Evolutionary conservation across 2,329 filamentous ascomycete species (phyloP).

Genomic region (Cladorrhinum sp.): DNA sequence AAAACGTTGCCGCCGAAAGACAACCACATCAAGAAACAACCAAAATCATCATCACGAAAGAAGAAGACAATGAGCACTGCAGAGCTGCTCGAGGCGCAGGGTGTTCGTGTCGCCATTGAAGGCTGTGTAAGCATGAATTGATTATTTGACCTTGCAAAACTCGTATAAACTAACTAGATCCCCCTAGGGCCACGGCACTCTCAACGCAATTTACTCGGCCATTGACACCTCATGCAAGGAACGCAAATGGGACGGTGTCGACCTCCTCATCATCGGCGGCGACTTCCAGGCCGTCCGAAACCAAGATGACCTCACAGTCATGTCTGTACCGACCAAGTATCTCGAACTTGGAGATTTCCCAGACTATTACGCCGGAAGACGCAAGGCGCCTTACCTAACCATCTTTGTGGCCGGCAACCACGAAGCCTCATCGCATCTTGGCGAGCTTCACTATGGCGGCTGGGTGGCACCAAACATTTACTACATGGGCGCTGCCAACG

Average conservation of each 20-base stretch:
- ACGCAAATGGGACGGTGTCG: constrained; percentile 76
- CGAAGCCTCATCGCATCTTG: constrained; percentile 85
- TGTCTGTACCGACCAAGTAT: constrained; percentile 87
- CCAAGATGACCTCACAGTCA: constrained; percentile 78
- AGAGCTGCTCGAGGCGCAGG: constrained; percentile 29
- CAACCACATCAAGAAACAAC: too few relatives aligned
- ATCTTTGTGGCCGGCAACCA: constrained; percentile 94
- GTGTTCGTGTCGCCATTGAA: constrained; percentile 76
- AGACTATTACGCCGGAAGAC: constrained; percentile 81
- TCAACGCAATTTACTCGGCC: constrained; percentile 87
- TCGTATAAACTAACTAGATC: too few relatives aligned
- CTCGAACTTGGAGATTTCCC: constrained; percentile 88
- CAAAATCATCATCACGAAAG: constrained; percentile 5
- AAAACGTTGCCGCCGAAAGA: too few relatives aligned
- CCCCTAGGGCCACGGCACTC: constrained; percentile 88
- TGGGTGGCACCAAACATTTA: constrained; percentile 98
- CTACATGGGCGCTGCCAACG: constrained; percentile 90
- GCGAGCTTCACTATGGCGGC: constrained; percentile 91
- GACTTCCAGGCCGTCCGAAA: constrained; percentile 96
- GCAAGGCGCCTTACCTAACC: constrained; percentile 80
- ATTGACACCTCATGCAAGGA: constrained; percentile 65
- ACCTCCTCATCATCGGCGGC: constrained; percentile 90
- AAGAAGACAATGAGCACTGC: neutral
- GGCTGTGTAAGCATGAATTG: too few relatives aligned
- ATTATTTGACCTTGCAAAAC: too few relatives aligned